Evolutionary conservation across 129 eudicot species (phyloP).

Genomic region (Scalesia atractyloides): DNA sequence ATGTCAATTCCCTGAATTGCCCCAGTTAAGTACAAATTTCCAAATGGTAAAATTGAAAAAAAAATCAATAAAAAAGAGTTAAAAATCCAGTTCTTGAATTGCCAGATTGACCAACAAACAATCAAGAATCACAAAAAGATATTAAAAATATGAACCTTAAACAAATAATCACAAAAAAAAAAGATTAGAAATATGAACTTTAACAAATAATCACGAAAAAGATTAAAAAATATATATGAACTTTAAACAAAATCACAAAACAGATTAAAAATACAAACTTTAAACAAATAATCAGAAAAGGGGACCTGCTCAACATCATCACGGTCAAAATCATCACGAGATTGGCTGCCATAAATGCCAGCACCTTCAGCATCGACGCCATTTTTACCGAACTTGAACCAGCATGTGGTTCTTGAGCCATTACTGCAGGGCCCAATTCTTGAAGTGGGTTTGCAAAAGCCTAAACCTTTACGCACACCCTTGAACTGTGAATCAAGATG

Average conservation of each 20-base stretch:
- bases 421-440: constrained; percentile 42
- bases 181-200: too few species aligned
- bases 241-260: neutral
- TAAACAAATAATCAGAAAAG: neutral
- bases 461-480: constrained; percentile 40
- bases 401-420: constrained; percentile 56
- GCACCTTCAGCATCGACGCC: constrained; percentile 95
- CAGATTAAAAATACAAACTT: neutral
- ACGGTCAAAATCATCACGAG: constrained; percentile 79
- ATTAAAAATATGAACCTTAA: neutral
- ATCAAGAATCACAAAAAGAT: neutral
- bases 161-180: neutral
- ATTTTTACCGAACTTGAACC: constrained; percentile 92
- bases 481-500: constrained; percentile 43
- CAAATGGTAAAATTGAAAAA: neutral
- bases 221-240: too few species aligned
- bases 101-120: neutral
- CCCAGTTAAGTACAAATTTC: constrained; percentile 5
- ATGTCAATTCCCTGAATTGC: too few species aligned
- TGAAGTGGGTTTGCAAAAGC: constrained; percentile 45
- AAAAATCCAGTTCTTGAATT: neutral
- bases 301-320: constrained; percentile 96
- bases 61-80: neutral
- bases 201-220: neutral
- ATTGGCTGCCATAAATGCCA: constrained; percentile 89